phyloP scores from a whole-genome alignment of 2,329 filamentous ascomycete genomes.

The Paecilomyces sp. region DNA sequence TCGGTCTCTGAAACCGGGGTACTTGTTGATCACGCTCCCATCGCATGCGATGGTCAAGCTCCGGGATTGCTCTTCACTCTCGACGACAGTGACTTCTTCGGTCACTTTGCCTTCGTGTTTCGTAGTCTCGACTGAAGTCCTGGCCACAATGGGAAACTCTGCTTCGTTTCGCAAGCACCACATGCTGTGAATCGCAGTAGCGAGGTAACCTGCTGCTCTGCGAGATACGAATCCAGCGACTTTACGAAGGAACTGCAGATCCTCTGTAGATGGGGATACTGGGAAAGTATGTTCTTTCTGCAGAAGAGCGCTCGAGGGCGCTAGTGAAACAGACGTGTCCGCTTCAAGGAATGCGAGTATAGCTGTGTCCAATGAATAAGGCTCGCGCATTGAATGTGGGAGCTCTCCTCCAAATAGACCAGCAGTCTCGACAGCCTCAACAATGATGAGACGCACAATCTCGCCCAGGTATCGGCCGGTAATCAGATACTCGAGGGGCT shows the following conservation, averaged over 20 bases:
- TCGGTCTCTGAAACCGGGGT: slow-evolving; percentile 39
- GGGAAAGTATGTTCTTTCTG: slow-evolving; percentile 45
- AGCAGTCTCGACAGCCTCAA: slow-evolving; percentile 51
- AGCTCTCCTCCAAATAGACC: slow-evolving; percentile 52
- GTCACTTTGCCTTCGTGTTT: slow-evolving; percentile 15
- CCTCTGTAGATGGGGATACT: slow-evolving; percentile 38
- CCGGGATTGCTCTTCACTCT: slow-evolving; percentile 20
- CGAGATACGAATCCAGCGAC: slow-evolving; percentile 48
- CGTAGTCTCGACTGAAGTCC: slow-evolving; percentile 12
- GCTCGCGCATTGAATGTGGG: slow-evolving; percentile 47
- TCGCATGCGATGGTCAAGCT: slow-evolving; percentile 44
- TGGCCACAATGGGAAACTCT: slow-evolving; percentile 30
- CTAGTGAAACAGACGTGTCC: slow-evolving; percentile 31
- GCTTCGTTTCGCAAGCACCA: slow-evolving; percentile 49
- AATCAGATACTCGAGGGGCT: slow-evolving; percentile 59
- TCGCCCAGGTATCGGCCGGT: slow-evolving; percentile 59
- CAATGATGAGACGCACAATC: slow-evolving; percentile 53
- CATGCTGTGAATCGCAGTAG: slow-evolving; percentile 55
- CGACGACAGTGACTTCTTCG: slow-evolving; percentile 26
- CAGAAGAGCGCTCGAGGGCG: slow-evolving; percentile 38
- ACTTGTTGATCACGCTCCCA: slow-evolving; percentile 47
- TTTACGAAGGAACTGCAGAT: slow-evolving; percentile 49
- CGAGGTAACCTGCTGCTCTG: slow-evolving; percentile 56
- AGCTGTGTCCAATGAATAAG: slow-evolving; percentile 54
- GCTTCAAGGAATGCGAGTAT: slow-evolving; percentile 52